A percentile compares a stretch with the other conserved stretches of the same genome.
Conservation (phyloP, 2,329 filamentous ascomycete species). For the Fusarium sp. region DNA sequence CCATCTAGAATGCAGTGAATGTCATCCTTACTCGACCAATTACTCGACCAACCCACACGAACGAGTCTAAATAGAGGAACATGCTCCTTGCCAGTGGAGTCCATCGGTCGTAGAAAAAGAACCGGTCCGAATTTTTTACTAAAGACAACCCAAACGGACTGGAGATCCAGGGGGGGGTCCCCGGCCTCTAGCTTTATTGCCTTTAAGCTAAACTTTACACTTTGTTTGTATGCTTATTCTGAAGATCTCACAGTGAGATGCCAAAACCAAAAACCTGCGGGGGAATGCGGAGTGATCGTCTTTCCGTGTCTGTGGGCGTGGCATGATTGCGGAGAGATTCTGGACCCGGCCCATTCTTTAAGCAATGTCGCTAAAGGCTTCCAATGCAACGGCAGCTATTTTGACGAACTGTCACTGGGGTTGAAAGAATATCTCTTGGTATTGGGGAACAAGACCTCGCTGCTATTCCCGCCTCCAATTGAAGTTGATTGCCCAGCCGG, state of each 20-base stretch:
- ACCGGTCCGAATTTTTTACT: slow-evolving; percentile 35
- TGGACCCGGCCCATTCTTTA: slow-evolving; percentile 27
- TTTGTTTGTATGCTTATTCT: slow-evolving; percentile 14
- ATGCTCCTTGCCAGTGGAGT: slow-evolving; percentile 12
- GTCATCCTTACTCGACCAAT: slow-evolving; percentile 14
- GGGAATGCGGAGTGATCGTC: slow-evolving; percentile 17
- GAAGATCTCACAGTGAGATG: slow-evolving; percentile 5
- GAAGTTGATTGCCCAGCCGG: slow-evolving; percentile 18
- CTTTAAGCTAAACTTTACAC: slow-evolving; percentile 14
- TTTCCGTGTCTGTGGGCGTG: neutral
- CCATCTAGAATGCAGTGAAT: slow-evolving; percentile 13
- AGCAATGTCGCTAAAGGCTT: slow-evolving; percentile 1
- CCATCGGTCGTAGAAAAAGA: slow-evolving; percentile 34
- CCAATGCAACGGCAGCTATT: neutral
- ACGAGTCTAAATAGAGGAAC: neutral
- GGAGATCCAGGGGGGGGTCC: neutral
- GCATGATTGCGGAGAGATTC: slow-evolving; percentile 24
- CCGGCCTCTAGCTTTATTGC: neutral
- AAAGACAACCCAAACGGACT: neutral
- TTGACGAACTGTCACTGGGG: neutral
- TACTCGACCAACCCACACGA: neutral
- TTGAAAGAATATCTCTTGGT: neutral
- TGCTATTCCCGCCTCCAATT: slow-evolving; percentile 40
- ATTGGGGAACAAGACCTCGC: slow-evolving; percentile 10
- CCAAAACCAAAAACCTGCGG: slow-evolving; percentile 16